Evolutionary conservation across 257 asterid genomes (phyloP), one percentile per base, ranked within the genome.

Genomic region (Thymus mandschuricus): DNA sequence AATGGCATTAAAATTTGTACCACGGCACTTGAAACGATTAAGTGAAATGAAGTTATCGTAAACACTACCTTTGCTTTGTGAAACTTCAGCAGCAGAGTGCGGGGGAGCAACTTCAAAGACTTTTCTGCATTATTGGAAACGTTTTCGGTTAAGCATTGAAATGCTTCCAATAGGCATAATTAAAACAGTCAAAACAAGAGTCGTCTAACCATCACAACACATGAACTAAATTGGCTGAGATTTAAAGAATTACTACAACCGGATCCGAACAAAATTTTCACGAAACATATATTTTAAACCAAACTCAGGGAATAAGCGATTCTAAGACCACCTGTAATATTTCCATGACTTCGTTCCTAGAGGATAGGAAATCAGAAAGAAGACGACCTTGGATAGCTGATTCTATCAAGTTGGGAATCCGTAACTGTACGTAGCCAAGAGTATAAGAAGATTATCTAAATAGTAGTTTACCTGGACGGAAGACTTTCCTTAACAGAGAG

Each of bases 401-500:
- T 56, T 58, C 46, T 31, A 57, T 6, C 29, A n/a, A 62, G 11
- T 70, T 64, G 48, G 5, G 3, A 66, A 28, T 21, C 52, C 61
- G 21, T 60, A 45, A 51, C 8, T 38, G 63, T 40, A 34, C 46
- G 63, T 40, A 34, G 8, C 10, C 10, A 27, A 49, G 55, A 69
- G 52, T 33, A 33, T 40, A 43, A 43, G 11, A 70, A 66, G 43
- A 69, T 33, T 41, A 70, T 64, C 73, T 50, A 45, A 63, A 60
- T 60, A 68, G 75, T 60, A 68, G 75, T 56, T 43, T 77, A 91
- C 99, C 97, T 89, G 59, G 95, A 81, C 68, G 99, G 97, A 76
- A 91, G 96, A 74, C 85, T 94, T 86, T 83, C 98, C 85, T 87
- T 91, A 70, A 89, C 89, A 38, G 90, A 66, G 45, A 94, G 87